phyloP scores from a whole-genome alignment of 805 yeast species.

The Starmerella vitae region DNA sequence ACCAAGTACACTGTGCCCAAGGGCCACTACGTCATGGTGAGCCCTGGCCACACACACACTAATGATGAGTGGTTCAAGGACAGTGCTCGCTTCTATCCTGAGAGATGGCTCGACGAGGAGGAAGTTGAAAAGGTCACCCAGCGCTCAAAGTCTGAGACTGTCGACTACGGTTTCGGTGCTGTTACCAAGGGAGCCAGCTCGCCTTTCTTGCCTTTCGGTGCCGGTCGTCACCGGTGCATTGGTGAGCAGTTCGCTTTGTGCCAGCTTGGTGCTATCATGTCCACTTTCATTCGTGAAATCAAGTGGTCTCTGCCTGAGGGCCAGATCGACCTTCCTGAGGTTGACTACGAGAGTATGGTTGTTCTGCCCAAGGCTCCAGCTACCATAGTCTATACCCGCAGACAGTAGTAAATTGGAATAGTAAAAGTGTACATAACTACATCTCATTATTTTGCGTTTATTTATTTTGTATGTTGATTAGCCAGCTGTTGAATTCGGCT shows the following conservation, averaged over 20 bases:
- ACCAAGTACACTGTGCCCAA: conserved; percentile 69
- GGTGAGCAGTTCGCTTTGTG: conserved; percentile 97
- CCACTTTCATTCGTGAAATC: conserved; percentile 59
- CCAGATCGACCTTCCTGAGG: conserved; percentile 28
- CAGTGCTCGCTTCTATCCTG: conserved; percentile 61
- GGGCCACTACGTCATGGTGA: conserved; percentile 79
- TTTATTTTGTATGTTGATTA: neutral
- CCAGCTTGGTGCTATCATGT: conserved; percentile 75
- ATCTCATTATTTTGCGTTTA: neutral
- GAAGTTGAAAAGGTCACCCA: conserved; percentile 21
- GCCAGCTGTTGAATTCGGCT: conserved; percentile 1
- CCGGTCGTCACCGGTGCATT: conserved; percentile 98
- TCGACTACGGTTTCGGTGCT: conserved; percentile 95
- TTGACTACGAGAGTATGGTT: conserved; percentile 84
- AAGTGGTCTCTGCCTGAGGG: conserved; percentile 60
- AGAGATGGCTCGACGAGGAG: conserved; percentile 52
- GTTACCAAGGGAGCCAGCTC: conserved; percentile 91
- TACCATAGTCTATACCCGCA: conserved; percentile 14
- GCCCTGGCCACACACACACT: conserved; percentile 84
- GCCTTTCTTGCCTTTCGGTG: conserved; percentile 96
- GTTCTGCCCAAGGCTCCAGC: conserved; percentile 70
- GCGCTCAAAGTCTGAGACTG: conserved; percentile 22
- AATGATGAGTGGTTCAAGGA: conserved; percentile 68
- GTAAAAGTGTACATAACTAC: no score
- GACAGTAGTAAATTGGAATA: no score